Percentiles rank a stretch among this genome's conserved stretches.
These are phyloP conservation scores for Limnanthes douglasii DNA, from an alignment of 345 rosid species.

Conservation along the genomic window DNA sequence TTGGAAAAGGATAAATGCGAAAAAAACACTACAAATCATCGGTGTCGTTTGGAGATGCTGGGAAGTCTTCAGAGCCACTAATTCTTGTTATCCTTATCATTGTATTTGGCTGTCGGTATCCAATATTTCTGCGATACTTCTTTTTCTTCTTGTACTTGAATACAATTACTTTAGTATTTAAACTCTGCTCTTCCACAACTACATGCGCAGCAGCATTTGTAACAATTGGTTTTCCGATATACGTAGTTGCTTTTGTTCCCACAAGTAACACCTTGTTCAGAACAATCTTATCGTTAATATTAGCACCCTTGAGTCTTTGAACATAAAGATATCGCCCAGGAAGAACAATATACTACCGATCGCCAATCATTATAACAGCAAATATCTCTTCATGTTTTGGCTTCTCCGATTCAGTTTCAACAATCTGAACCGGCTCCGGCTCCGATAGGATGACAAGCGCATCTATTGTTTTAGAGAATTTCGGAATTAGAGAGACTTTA, in stretches of 20 bases:
- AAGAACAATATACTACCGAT: conserved; percentile 78
- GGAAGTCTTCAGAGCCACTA: conserved; percentile 66
- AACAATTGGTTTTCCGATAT: conserved; percentile 84
- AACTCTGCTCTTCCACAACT: conserved; percentile 86
- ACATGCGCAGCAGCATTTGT: conserved; percentile 94
- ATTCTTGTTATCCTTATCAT: conserved; percentile 72
- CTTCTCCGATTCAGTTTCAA: conserved; percentile 20
- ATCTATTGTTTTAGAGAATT: conserved; percentile 36
- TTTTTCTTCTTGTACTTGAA: conserved; percentile 95
- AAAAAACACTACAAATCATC: too few relatives aligned
- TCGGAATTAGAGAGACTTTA: conserved; percentile 17
- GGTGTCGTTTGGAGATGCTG: conserved; percentile 36
- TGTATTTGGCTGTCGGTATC: conserved; percentile 93
- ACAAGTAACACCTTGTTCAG: conserved; percentile 92
- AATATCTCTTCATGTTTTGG: conserved; percentile 86
- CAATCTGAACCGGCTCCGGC: conserved; percentile 12
- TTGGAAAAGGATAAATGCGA: too few relatives aligned
- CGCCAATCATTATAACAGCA: conserved; percentile 92
- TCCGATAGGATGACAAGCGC: conserved; percentile 26
- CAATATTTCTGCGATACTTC: conserved; percentile 88
- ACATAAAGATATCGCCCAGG: conserved; percentile 73
- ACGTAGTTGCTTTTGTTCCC: conserved; percentile 72
- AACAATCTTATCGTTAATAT: conserved; percentile 64
- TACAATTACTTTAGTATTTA: conserved; percentile 63
- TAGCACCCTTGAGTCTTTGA: conserved; percentile 87